Base-by-base conservation (phyloP, 2,329 filamentous ascomycete species). In the Stemphylium beticola region DNA sequence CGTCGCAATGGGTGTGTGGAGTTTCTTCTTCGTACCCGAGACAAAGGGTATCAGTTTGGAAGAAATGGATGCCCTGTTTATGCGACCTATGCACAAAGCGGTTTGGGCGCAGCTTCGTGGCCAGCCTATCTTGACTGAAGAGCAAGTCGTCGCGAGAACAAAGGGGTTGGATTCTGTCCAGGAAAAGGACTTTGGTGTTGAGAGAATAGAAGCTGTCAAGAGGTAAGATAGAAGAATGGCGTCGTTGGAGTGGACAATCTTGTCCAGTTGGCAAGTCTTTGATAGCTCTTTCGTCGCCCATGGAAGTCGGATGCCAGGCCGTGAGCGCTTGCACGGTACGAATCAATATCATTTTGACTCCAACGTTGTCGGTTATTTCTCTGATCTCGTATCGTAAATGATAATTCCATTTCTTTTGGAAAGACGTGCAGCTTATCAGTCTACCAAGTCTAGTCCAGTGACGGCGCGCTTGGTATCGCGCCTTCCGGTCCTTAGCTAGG, bases 21-120 rank as follows among this genome's bases (percentile, higher is more conserved):
- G 63, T 24, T 72, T 71, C 53, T 66, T 72, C 49, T 72, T 72
- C 38, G 67, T 73, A 1, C 69, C 68, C 0, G 68, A 73, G 53
- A 73, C 71, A 0, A 73, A 72, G 53, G 71, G 69, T 20, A 60
- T 69, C 10, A 59, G 60, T 42, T 60, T 73, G 12, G 68, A 73
- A 39, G 68, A 72, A 14, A 73, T 73, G 68, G 69, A 72, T 18
- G 57, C 59, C 2, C 56, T 73, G 22, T 73, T 73, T 55, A n/a
- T 62, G 15, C 61, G 50, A 26, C 68, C 68, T 1, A 64, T 71
- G 42, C 66, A 68, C 44, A 58, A 69, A 46, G 64, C 64, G n/a
- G 68, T 71, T 9, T 72, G 64, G 71, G 65, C 67, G 7, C 67
- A 72, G 45, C 34, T 72, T 15, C 60, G 62, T 10, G 64, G 66